These are phyloP conservation scores for Anthracocystis panici-leucophaei DNA, from an alignment of 1,284 basidiomycete genomes.

Conservation along the genomic window DNA sequence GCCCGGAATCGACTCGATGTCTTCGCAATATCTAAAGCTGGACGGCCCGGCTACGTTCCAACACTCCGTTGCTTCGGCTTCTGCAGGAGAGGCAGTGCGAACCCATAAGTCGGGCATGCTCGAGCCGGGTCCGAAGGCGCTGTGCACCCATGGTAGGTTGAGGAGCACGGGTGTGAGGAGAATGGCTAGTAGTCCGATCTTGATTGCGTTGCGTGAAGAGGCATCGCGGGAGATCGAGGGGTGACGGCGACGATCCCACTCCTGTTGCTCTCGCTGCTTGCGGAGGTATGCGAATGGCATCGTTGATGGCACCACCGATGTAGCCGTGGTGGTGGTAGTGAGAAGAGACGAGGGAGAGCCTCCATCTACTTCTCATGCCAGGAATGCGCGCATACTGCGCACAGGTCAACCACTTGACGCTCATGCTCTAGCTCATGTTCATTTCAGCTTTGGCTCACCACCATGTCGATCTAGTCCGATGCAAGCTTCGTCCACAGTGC, in stretches of 20 bases:
- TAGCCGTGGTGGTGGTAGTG: conserved; percentile 1
- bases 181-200: conserved; percentile 10
- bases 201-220: conserved; percentile 7
- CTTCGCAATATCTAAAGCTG: conserved; percentile 40
- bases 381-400: background rate
- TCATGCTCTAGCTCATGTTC: background rate
- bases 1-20: conserved; percentile 25
- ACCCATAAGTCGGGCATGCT: conserved; percentile 35
- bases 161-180: conserved; percentile 20
- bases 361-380: background rate
- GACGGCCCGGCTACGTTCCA: conserved; percentile 2
- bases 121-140: conserved; percentile 17
- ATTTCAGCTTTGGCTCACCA: too few relatives aligned
- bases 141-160: conserved; percentile 31
- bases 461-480: too few relatives aligned
- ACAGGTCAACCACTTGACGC: background rate
- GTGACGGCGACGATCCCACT: background rate
- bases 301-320: background rate
- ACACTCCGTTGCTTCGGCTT: background rate
- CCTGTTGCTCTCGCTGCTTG: conserved; percentile 12
- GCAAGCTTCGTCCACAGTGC: too few relatives aligned
- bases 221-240: background rate
- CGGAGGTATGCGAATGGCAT: conserved; percentile 31
- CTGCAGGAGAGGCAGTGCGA: background rate
- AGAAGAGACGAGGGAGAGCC: background rate